Conservation (phyloP, 441 rosid genomes). For the Arabidopsis lyrata region DNA sequence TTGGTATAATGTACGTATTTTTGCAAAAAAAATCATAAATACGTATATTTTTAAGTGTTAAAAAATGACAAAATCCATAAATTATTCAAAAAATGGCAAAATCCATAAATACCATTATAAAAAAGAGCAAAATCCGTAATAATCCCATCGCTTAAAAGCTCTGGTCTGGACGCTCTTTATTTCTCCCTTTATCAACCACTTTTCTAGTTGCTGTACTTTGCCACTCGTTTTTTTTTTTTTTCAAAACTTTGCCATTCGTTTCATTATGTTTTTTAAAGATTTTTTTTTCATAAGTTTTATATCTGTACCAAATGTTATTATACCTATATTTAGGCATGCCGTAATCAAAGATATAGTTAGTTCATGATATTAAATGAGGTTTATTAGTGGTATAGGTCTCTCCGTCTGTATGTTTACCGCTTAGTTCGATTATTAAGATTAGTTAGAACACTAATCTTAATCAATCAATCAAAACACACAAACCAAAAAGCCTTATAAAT, state of each 20-base stretch:
- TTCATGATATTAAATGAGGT: neutral
- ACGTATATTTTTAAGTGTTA: too few relatives aligned
- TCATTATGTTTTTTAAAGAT: neutral
- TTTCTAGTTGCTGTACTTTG: neutral
- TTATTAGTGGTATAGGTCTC: neutral
- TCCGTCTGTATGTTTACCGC: neutral
- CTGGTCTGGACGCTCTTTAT: conserved; percentile 29
- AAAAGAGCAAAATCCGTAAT: too few relatives aligned
- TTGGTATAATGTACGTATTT: too few relatives aligned
- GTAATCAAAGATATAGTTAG: neutral
- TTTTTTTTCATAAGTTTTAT: too few relatives aligned
- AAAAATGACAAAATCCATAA: too few relatives aligned
- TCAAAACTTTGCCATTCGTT: neutral
- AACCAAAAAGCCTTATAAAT: neutral
- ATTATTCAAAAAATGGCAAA: too few relatives aligned
- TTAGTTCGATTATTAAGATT: too few relatives aligned
- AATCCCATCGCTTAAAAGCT: conserved; percentile 26
- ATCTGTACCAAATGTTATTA: too few relatives aligned
- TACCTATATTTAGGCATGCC: neutral
- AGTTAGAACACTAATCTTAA: too few relatives aligned
- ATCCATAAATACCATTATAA: too few relatives aligned
- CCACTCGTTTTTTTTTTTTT: neutral
- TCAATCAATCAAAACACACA: neutral
- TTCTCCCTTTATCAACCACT: neutral
- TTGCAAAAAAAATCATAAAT: too few relatives aligned